Percentiles rank a stretch among this genome's conserved stretches.
phyloP scores from a whole-genome alignment of 2,329 filamentous ascomycete species.

The Cordyceps fumosorosea region DNA sequence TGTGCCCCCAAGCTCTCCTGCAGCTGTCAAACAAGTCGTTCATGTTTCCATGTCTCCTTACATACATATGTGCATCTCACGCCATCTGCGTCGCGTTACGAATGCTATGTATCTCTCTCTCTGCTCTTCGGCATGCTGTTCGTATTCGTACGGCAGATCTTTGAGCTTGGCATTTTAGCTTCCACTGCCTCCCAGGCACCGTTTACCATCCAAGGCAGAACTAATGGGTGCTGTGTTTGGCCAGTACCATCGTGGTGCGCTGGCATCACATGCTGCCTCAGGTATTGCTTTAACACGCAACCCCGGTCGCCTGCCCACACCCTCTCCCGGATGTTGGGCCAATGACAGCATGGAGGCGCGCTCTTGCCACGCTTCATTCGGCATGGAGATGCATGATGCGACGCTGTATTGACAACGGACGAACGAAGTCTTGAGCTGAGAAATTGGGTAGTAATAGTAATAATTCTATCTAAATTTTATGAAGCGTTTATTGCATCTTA shows the following conservation, averaged over 20 bases:
- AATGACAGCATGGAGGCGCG: background rate
- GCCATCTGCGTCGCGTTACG: background rate
- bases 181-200: background rate
- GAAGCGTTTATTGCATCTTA: no score
- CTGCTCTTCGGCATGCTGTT: background rate
- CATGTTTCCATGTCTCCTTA: background rate
- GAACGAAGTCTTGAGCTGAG: background rate
- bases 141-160: constrained; percentile 9
- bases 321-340: background rate
- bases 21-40: background rate
- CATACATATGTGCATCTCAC: background rate
- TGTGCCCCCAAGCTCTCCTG: background rate
- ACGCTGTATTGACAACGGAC: background rate
- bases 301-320: background rate
- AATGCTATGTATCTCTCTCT: no score
- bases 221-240: background rate
- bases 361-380: background rate
- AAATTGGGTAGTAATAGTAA: background rate
- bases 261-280: background rate
- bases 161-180: background rate
- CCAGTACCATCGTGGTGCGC: background rate
- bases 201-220: background rate
- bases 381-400: background rate
- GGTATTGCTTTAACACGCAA: background rate
- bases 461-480: background rate